These are phyloP conservation scores for Echinosophora koreensis DNA, from an alignment of 306 rosid species.

Conservation along the genomic window DNA sequence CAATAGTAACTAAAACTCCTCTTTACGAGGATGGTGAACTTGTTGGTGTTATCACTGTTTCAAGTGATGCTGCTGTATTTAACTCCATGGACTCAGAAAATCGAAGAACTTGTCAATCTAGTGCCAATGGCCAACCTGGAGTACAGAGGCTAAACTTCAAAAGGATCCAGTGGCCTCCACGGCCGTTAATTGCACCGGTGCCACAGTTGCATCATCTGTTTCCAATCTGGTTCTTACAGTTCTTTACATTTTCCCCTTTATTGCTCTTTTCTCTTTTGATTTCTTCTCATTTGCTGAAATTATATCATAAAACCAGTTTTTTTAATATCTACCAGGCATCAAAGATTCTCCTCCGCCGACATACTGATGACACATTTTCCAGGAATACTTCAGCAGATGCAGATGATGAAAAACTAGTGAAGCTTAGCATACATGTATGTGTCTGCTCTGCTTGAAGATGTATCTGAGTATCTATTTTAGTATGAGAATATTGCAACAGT, in stretches of 20 bases:
- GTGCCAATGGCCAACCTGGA: constrained; percentile 45
- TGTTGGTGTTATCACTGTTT: constrained; percentile 63
- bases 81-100: constrained; percentile 45
- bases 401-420: constrained; percentile 48
- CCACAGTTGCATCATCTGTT: constrained; percentile 74
- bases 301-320: constrained; percentile 5
- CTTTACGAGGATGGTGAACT: constrained; percentile 69
- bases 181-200: constrained; percentile 55
- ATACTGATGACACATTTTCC: constrained; percentile 42
- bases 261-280: constrained; percentile 11
- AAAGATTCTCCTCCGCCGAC: constrained; percentile 51
- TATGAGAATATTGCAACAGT: constrained; percentile 6
- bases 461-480: constrained; percentile 25
- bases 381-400: constrained; percentile 47
- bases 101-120: constrained; percentile 44
- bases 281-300: constrained; percentile 31
- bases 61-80: constrained; percentile 63
- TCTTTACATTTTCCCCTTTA: constrained; percentile 12
- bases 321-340: constrained; percentile 60
- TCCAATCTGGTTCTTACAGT: constrained; percentile 70
- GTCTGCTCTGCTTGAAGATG: constrained; percentile 18
- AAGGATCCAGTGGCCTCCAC: constrained; percentile 62
- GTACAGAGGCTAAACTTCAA: constrained; percentile 51
- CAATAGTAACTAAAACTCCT: constrained; percentile 66
- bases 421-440: constrained; percentile 50